Conservation (phyloP, 2,329 filamentous ascomycete species). For the Teratosphaeria viscida region DNA sequence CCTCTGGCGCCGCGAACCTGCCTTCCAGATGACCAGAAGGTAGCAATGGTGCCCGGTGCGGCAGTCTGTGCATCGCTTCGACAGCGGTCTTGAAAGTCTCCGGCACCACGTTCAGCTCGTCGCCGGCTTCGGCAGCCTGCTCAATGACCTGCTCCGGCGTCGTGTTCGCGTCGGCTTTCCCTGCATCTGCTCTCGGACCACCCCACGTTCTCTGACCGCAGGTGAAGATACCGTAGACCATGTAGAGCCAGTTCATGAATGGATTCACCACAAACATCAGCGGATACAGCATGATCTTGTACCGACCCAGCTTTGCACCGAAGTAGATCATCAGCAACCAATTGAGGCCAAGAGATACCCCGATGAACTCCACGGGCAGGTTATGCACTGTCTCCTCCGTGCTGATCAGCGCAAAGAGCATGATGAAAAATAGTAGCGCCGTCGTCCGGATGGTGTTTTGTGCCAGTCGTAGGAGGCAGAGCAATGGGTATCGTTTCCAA, state of each 20-base stretch:
- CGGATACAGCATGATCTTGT: conserved; percentile 91
- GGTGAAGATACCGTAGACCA: conserved; percentile 94
- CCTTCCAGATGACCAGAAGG: conserved; percentile 68
- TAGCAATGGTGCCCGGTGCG: conserved; percentile 47
- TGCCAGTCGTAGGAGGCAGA: conserved; percentile 81
- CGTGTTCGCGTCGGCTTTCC: conserved; percentile 62
- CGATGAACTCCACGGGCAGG: conserved; percentile 87
- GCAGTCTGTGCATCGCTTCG: conserved; percentile 37
- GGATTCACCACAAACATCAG: conserved; percentile 87
- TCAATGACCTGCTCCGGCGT: conserved; percentile 78
- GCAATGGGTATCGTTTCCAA: conserved; percentile 81
- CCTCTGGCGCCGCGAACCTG: conserved; percentile 62
- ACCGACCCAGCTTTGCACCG: conserved; percentile 72
- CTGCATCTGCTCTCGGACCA: conserved; percentile 81
- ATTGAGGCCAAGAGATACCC: conserved; percentile 81
- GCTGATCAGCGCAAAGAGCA: conserved; percentile 75
- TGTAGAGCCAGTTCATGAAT: conserved; percentile 97
- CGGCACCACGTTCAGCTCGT: conserved; percentile 82
- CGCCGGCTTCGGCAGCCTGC: conserved; percentile 63
- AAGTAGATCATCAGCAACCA: conserved; percentile 97
- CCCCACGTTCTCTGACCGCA: conserved; percentile 93
- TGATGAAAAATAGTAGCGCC: conserved; percentile 85
- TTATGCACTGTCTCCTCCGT: conserved; percentile 69
- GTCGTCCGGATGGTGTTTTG: conserved; percentile 96
- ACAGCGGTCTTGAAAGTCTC: conserved; percentile 61